Conservation (phyloP, 495 filamentous ascomycete species). For the Xylaria longipes region DNA sequence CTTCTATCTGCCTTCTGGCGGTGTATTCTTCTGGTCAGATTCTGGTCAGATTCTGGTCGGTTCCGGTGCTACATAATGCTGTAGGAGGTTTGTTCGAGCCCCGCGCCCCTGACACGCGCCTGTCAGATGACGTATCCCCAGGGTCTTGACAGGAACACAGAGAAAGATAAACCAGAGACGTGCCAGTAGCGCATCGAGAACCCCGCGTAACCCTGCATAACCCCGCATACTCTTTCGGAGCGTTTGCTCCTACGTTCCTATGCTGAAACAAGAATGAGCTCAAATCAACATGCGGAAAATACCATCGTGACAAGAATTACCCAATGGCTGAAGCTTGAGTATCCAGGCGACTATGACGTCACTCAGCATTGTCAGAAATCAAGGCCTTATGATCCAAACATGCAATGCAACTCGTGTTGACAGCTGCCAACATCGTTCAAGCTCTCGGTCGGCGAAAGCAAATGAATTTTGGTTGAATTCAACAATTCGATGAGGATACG, state of each 20-base stretch:
- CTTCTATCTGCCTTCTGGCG: constrained; percentile 9
- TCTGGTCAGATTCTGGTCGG: no score
- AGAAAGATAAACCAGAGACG: neutral
- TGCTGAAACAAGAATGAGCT: constrained; percentile 4
- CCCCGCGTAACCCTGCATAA: neutral
- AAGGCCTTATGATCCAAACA: neutral
- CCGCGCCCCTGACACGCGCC: constrained; percentile 4
- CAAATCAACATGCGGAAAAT: constrained; percentile 4
- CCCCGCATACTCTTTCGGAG: constrained; percentile 14
- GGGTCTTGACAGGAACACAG: constrained; percentile 7
- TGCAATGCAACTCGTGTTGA: neutral
- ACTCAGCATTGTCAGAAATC: neutral
- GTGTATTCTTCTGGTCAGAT: neutral
- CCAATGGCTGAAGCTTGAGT: neutral
- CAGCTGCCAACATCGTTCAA: neutral
- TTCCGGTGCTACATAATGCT: neutral
- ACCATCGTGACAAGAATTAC: neutral
- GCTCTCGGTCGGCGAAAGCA: neutral
- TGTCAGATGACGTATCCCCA: constrained; percentile 12
- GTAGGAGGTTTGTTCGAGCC: constrained; percentile 10
- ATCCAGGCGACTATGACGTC: constrained; percentile 7
- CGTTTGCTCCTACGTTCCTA: constrained; percentile 7
- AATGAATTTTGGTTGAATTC: neutral
- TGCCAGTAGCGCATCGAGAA: neutral
- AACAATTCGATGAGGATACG: neutral